Conservation (phyloP, 2,329 filamentous ascomycete genomes). For the Metarhizium rileyi region DNA sequence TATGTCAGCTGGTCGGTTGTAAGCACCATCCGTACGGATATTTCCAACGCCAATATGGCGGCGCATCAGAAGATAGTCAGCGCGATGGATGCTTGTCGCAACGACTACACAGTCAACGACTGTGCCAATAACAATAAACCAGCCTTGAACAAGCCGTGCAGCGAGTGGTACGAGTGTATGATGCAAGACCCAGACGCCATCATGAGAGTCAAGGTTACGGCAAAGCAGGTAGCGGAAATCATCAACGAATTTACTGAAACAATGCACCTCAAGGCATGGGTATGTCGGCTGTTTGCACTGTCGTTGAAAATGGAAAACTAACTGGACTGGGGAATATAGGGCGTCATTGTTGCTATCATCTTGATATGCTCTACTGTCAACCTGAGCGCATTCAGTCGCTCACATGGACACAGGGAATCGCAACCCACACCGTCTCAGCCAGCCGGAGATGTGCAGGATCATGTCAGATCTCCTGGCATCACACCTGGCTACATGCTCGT, state of each 20-base stretch:
- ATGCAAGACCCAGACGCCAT: conserved; percentile 68
- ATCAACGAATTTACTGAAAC: conserved; percentile 89
- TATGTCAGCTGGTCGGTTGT: conserved; percentile 64
- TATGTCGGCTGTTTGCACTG: conserved; percentile 21
- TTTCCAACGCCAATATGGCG: conserved; percentile 60
- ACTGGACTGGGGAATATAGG: conserved; percentile 20
- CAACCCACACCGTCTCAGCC: conserved; percentile 7
- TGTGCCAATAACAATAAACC: conserved; percentile 61
- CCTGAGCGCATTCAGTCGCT: conserved; percentile 34
- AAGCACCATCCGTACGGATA: conserved; percentile 62
- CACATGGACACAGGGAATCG: conserved; percentile 5
- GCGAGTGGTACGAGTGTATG: conserved; percentile 83
- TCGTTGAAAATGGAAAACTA: background rate
- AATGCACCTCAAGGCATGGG: conserved; percentile 71
- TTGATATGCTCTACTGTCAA: conserved; percentile 39
- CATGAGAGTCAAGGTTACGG: conserved; percentile 70
- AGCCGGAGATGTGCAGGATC: conserved; percentile 9
- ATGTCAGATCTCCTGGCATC: conserved; percentile 18
- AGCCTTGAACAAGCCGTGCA: conserved; percentile 62
- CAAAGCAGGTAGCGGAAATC: conserved; percentile 82
- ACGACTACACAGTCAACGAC: conserved; percentile 64
- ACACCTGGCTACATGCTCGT: conserved; percentile 39
- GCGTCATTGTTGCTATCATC: conserved; percentile 41
- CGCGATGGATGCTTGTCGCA: conserved; percentile 64
- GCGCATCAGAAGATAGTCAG: conserved; percentile 59